Base-by-base conservation (phyloP, 257 asterid genomes). In the Solanum boliviense region DNA sequence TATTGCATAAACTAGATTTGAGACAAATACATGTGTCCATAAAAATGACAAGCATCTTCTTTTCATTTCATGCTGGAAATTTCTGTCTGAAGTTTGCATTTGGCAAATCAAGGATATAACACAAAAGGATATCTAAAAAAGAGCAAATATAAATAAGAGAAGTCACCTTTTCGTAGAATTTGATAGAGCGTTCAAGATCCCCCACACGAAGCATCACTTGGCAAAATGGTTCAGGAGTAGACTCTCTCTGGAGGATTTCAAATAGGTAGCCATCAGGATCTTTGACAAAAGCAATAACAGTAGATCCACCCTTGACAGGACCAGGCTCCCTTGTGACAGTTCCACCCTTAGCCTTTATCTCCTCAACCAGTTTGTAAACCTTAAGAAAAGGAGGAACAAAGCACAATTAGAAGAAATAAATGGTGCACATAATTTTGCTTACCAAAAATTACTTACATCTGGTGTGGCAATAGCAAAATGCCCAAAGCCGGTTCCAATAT, bases 121-220 rank as follows among this genome's bases (percentile, higher is more conserved):
- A 79, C 60, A 44, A 27, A 25, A 79, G 15, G 34, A 79, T 27
- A 46, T 46, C 41, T 29, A 5, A 15, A 81, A 81, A 29, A 46
- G 68, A 46, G 85, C 39, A 44, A 79, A 81, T 81, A 81, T 29
- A 46, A 36, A 25, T 60, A 68, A 86, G 41, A 68, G 36, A 52
- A 34, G 67, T 87, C 84, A 97, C 99, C 99, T 95, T 96, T 92
- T 96, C 99, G 86, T 97, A 97, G 87, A 97, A 97, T 89, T 94
- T 95, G 92, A 95, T 94, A n/a, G 99, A 93, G 60, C 98, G 99
- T 23, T 96, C 99, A 79, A 97, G 98, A 92, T 97, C 98, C 86
- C 99, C 99, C 87, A 97, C 99, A 87, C 99, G 99, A 90, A 97
- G 96, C 99, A 97, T 97, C 88, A 96, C 99, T 93, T 97, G 99